Percentiles rank a stretch among this genome's conserved stretches.
phyloP scores from a whole-genome alignment of 2,329 filamentous ascomycete species.

The Simplicillium sp. region DNA sequence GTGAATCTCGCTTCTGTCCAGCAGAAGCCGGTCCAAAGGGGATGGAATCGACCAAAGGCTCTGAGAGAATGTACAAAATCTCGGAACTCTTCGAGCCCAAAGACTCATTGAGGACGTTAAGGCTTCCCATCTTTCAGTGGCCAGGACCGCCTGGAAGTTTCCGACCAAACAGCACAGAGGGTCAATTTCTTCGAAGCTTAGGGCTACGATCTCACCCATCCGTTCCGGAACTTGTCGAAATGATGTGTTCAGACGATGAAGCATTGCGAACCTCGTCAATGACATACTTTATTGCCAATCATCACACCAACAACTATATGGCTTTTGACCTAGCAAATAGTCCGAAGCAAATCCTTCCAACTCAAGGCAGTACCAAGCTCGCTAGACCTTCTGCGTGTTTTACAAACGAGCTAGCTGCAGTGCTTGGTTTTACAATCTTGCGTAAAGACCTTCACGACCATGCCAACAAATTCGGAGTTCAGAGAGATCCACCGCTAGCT shows the following conservation, averaged over 20 bases:
- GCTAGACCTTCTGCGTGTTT: constrained; percentile 72
- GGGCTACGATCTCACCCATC: constrained; percentile 66
- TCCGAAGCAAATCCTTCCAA: constrained; percentile 57
- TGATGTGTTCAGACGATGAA: constrained; percentile 59
- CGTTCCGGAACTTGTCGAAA: constrained; percentile 63
- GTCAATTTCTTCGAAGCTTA: constrained; percentile 60
- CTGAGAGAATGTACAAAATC: constrained; percentile 54
- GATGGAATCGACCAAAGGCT: constrained; percentile 42
- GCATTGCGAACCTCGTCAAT: constrained; percentile 59
- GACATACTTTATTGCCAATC: constrained; percentile 73
- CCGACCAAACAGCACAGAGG: constrained; percentile 58
- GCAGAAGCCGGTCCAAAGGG: constrained; percentile 55
- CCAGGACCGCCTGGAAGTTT: constrained; percentile 56
- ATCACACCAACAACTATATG: constrained; percentile 68
- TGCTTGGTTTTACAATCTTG: constrained; percentile 76
- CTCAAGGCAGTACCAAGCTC: constrained; percentile 59
- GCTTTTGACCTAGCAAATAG: constrained; percentile 48
- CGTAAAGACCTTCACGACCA: constrained; percentile 68
- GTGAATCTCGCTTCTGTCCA: constrained; percentile 71
- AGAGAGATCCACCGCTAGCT: constrained; percentile 67
- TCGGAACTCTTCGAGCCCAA: constrained; percentile 77
- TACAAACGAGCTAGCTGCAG: constrained; percentile 64
- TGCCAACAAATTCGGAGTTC: constrained; percentile 77
- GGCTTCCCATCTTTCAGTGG: constrained; percentile 75
- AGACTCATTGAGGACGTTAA: constrained; percentile 56